phyloP scores from a whole-genome alignment of 768 basidiomycete genomes.

The Tylopilus subfusipes region DNA sequence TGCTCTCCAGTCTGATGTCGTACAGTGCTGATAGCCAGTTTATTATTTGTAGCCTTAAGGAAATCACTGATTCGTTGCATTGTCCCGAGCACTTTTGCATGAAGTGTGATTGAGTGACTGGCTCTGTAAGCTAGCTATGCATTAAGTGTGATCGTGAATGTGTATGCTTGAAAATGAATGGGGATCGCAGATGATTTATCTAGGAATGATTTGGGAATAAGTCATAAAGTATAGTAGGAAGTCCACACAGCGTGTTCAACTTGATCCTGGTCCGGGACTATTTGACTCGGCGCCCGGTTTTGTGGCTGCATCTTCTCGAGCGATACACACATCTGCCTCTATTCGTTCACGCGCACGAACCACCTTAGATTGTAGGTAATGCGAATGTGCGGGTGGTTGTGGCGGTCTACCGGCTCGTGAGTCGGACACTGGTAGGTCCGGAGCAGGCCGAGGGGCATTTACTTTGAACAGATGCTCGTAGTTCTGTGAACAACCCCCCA shows the following conservation, averaged over 20 bases:
- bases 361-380: conserved; percentile 98
- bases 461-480: conserved; percentile 93
- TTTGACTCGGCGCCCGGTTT: conserved; percentile 21
- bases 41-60: not conserved
- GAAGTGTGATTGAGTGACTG: not conserved
- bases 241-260: conserved; percentile 12
- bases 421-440: conserved; percentile 41
- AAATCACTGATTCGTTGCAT: not conserved
- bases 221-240: conserved; percentile 6
- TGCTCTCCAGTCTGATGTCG: not conserved
- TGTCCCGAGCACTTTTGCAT: not conserved
- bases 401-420: conserved; percentile 40
- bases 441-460: conserved; percentile 68
- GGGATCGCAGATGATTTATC: conserved; percentile 23
- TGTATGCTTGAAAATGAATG: conserved; percentile 25
- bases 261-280: conserved; percentile 20
- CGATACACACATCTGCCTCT: conserved; percentile 69
- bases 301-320: conserved; percentile 22
- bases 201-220: conserved; percentile 19
- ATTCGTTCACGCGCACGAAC: conserved; percentile 90
- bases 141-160: conserved; percentile 16
- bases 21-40: not conserved
- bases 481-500: conserved; percentile 52
- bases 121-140: not conserved
- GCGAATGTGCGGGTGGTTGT: conserved; percentile 57